Base-by-base conservation (phyloP, 2,329 filamentous ascomycete genomes). In the Talaromyces funiculosus region DNA sequence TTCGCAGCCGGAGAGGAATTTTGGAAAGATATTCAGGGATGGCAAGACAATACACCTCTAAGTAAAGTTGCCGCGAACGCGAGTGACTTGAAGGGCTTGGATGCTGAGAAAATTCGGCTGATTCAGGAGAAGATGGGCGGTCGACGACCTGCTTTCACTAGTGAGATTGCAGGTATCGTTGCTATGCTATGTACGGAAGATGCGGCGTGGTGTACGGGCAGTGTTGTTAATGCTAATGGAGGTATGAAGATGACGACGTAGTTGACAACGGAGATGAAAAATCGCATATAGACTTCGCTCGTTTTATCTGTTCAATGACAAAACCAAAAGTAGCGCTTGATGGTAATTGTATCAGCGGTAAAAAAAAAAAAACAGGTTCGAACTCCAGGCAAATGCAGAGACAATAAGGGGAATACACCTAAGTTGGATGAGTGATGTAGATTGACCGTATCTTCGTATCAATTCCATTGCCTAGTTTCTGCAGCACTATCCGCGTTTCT, bases 141-240 rank as follows among this genome's bases (percentile, higher is more conserved):
- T 1, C 81, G 84, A 16, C 80, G 86, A 64, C 83, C 82, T 4
- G 89, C 82, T 3, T 90, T 89, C 70, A 82, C 85, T 31, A 77
- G 80, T 54, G 90, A 93, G 77, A 81, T 93, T 72, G 90, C 88
- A 0, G 90, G 89, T 0, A 82, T 90, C 4, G 86, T 92, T 18
- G 88, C 83, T 2, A 91, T 92, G 88, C 75, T 92, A 22, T 90
- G 88, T 70, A 82, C 83, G 4, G 79, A 81, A 5, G 90, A 93
- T 71, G 82, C 84, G n/a, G 82, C 79, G 7, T 93, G 89, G 89
- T 87, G 85, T 69, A 94, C 90, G 0, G 90, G 90, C 1, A 88
- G 87, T 72, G 87, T 92, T 24, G 83, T 94, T 3, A 90, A 87
- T 75, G 89, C 89, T 7, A 93, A 93, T 70, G 90, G 90, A 1